Evolutionary conservation across 306 rosid genomes (phyloP).

Genomic region (Datisca glomerata): DNA sequence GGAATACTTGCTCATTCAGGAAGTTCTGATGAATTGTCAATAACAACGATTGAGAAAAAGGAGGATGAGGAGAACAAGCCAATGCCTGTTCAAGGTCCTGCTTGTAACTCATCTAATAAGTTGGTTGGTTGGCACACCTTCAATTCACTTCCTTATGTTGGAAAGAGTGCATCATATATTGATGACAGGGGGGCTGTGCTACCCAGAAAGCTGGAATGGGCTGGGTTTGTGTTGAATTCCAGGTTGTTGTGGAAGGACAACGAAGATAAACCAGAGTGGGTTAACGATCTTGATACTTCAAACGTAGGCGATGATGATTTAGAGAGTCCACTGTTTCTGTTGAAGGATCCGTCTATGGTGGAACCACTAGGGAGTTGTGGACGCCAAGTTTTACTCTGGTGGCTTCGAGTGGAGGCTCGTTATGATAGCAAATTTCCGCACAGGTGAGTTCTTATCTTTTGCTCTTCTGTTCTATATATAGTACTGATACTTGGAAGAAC

Average conservation of each 20-base stretch:
- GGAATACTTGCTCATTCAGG: conserved; percentile 70
- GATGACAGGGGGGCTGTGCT: conserved; percentile 80
- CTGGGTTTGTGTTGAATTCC: conserved; percentile 92
- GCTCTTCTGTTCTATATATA: not conserved
- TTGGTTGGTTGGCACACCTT: conserved; percentile 97
- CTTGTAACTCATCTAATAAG: conserved; percentile 76
- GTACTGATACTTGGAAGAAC: too few relatives aligned
- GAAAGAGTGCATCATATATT: conserved; percentile 59
- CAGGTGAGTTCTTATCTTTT: conserved; percentile 36
- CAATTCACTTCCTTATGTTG: conserved; percentile 50
- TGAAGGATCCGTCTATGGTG: conserved; percentile 62
- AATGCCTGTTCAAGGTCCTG: conserved; percentile 90
- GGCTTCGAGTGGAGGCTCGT: conserved; percentile 99
- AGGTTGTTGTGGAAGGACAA: conserved; percentile 68
- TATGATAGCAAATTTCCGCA: conserved; percentile 95
- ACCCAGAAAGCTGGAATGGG: conserved; percentile 85
- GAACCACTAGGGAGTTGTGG: conserved; percentile 98
- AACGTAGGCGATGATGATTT: conserved; percentile 41
- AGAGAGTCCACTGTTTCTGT: conserved; percentile 70
- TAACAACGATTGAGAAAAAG: conserved; percentile 15
- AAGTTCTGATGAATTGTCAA: conserved; percentile 22
- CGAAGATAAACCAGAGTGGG: conserved; percentile 79
- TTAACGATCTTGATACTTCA: conserved; percentile 55
- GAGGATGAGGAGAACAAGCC: conserved; percentile 34
- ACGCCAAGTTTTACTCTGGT: conserved; percentile 86